phyloP scores from a whole-genome alignment of 2,329 filamentous ascomycete genomes.

The Colletotrichum salicis region DNA sequence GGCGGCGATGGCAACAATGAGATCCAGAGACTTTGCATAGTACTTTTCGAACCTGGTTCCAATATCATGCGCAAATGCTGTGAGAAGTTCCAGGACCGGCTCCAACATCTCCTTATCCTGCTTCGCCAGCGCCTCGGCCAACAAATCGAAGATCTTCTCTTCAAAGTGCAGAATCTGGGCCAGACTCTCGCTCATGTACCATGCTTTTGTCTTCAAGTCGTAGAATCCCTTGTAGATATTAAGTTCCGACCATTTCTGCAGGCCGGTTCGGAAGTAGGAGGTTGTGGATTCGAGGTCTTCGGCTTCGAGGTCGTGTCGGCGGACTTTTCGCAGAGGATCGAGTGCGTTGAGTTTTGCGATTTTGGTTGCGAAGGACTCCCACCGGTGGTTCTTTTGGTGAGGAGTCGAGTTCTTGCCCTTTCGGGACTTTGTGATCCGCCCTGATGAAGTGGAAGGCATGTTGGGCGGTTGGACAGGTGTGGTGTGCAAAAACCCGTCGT shows the following conservation, averaged over 20 bases:
- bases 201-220: conserved; percentile 78
- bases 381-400: conserved; percentile 86
- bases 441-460: conserved; percentile 72
- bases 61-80: conserved; percentile 94
- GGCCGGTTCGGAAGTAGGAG: conserved; percentile 86
- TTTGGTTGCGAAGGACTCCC: conserved; percentile 90
- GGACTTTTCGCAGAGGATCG: conserved; percentile 90
- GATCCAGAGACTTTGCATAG: conserved; percentile 78
- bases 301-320: conserved; percentile 83
- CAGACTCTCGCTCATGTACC: conserved; percentile 86
- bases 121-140: conserved; percentile 80
- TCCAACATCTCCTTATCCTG: conserved; percentile 85
- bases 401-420: conserved; percentile 77
- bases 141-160: conserved; percentile 80
- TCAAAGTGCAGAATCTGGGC: conserved; percentile 93
- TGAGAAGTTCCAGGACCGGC: conserved; percentile 86
- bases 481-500: conserved; percentile 29
- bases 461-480: conserved; percentile 45
- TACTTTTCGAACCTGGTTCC: conserved; percentile 89
- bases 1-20: conserved; percentile 82
- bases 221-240: conserved; percentile 88
- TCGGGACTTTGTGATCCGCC: conserved; percentile 74
- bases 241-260: conserved; percentile 91
- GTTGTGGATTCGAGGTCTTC: conserved; percentile 79
- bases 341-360: conserved; percentile 89